These are phyloP conservation scores for Boletus mariae DNA, from an alignment of 1,284 basidiomycete genomes.

Conservation along the genomic window DNA sequence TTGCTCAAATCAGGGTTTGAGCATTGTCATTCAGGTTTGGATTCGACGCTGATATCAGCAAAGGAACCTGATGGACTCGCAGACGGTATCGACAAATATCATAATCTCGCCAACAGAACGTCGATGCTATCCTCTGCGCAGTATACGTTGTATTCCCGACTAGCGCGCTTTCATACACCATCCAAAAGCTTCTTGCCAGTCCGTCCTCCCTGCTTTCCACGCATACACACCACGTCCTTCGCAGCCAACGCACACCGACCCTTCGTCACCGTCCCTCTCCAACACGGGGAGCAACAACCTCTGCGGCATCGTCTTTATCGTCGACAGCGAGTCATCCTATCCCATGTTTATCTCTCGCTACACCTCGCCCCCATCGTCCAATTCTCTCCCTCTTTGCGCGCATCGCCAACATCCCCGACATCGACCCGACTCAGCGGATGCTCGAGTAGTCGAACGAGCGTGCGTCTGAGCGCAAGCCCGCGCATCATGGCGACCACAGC, in stretches of 20 bases:
- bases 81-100: constrained; percentile 71
- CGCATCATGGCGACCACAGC: constrained; percentile 29
- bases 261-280: constrained; percentile 58
- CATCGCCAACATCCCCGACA: constrained; percentile 61
- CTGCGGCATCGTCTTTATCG: constrained; percentile 69
- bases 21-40: background rate
- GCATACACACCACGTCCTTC: background rate
- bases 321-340: constrained; percentile 56
- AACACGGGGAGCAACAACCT: constrained; percentile 43
- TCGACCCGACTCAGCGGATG: constrained; percentile 71
- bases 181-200: constrained; percentile 78
- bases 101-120: background rate
- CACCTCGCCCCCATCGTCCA: too few relatives aligned
- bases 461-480: constrained; percentile 40
- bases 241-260: constrained; percentile 71
- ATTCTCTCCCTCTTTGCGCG: constrained; percentile 73
- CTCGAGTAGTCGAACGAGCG: constrained; percentile 57
- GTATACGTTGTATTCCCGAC: constrained; percentile 69
- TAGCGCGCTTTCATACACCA: constrained; percentile 60
- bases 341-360: background rate
- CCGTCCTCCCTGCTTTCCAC: constrained; percentile 26
- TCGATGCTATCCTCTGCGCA: constrained; percentile 22
- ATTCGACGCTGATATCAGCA: constrained; percentile 1
- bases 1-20: constrained; percentile 63
- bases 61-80: constrained; percentile 65